Percentiles rank a stretch among this genome's conserved stretches.
Evolutionary conservation across 2,329 filamentous ascomycete species (phyloP).

Genomic region (Huntiella decipiens): DNA sequence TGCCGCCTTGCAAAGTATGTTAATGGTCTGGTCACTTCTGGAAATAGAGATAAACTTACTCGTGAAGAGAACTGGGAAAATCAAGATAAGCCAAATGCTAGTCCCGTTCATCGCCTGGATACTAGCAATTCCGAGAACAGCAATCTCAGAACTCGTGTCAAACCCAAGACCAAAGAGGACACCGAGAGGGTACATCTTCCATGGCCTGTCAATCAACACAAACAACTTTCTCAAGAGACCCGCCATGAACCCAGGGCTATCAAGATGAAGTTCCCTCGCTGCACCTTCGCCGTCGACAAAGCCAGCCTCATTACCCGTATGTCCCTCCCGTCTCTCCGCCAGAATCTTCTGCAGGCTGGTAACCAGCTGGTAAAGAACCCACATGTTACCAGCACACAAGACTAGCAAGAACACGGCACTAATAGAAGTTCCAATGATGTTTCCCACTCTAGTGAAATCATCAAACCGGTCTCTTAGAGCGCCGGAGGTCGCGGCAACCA

Average conservation of each 20-base stretch:
- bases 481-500: conserved; percentile 78
- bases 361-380: conserved; percentile 67
- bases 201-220: conserved; percentile 51
- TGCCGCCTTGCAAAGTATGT: conserved; percentile 40
- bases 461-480: conserved; percentile 67
- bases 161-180: conserved; percentile 84
- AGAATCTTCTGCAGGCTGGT: conserved; percentile 46
- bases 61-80: conserved; percentile 82
- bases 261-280: conserved; percentile 42
- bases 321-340: conserved; percentile 17
- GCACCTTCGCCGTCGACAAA: conserved; percentile 16
- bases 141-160: conserved; percentile 88
- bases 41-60: conserved; percentile 24
- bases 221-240: conserved; percentile 57
- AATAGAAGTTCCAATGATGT: conserved; percentile 76
- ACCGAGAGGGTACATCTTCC: conserved; percentile 93
- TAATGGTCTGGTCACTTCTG: not conserved
- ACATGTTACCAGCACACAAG: conserved; percentile 66
- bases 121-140: conserved; percentile 73
- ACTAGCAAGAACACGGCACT: conserved; percentile 69
- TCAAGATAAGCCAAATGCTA: conserved; percentile 79
- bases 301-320: conserved; percentile 15
- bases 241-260: conserved; percentile 60
- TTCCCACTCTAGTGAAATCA: conserved; percentile 59
- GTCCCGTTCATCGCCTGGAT: conserved; percentile 75